Percentiles rank a stretch among this genome's conserved stretches.
Evolutionary conservation across 768 basidiomycete species (phyloP).

Genomic region (Rubroboletus satanas): DNA sequence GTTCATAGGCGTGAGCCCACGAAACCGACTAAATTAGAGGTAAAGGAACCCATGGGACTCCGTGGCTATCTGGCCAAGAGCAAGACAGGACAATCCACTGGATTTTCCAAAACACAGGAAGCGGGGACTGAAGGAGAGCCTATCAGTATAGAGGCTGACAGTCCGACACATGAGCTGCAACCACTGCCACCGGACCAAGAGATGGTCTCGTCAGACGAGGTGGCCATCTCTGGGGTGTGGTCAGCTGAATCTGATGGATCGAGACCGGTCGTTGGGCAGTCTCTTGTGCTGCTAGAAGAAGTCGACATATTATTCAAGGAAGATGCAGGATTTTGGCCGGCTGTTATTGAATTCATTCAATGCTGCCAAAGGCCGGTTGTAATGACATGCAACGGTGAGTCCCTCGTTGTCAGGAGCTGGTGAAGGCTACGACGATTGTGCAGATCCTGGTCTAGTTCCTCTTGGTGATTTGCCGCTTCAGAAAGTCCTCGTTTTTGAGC

Average conservation of each 20-base stretch:
- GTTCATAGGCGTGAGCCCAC: conserved; percentile 12
- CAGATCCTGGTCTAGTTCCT: conserved; percentile 76
- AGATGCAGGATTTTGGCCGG: conserved; percentile 82
- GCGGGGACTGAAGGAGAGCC: conserved; percentile 19
- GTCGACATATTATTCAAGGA: conserved; percentile 91
- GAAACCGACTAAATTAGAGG: conserved; percentile 4
- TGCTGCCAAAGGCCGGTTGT: conserved; percentile 86
- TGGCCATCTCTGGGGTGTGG: neutral
- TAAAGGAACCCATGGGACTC: conserved; percentile 11
- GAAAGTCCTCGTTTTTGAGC: conserved; percentile 58
- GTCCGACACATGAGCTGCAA: neutral
- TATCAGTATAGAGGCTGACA: conserved; percentile 20
- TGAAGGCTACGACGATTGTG: conserved; percentile 5
- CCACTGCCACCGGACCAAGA: conserved; percentile 4
- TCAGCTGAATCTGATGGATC: conserved; percentile 11
- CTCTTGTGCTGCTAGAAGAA: conserved; percentile 88
- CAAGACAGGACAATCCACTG: neutral
- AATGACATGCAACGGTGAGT: conserved; percentile 89
- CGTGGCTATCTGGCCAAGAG: conserved; percentile 16
- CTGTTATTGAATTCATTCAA: conserved; percentile 75
- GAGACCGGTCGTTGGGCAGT: conserved; percentile 58
- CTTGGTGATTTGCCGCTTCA: conserved; percentile 73
- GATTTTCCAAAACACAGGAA: neutral
- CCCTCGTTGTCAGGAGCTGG: conserved; percentile 9
- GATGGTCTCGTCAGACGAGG: neutral